phyloP scores from a whole-genome alignment of 2,329 filamentous ascomycete species.

The Piedraia hortae region DNA sequence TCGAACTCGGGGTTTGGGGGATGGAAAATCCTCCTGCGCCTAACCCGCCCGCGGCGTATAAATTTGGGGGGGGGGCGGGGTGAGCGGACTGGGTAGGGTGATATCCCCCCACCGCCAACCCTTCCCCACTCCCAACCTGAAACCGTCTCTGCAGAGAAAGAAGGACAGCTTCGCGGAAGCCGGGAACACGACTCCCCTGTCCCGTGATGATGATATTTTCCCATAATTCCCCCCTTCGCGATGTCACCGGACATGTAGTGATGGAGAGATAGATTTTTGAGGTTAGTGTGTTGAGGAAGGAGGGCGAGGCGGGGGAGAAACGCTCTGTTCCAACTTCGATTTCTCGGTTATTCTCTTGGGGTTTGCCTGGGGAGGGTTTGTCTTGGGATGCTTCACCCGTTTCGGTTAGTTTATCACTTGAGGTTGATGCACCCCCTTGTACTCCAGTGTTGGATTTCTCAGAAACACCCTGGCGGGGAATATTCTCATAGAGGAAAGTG shows the following conservation, averaged over 20 bases:
- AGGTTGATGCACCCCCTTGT: slow-evolving; percentile 16
- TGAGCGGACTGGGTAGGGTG: slow-evolving; percentile 29
- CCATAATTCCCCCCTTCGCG: slow-evolving; percentile 69
- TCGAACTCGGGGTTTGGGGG: slow-evolving; percentile 53
- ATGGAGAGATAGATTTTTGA: slow-evolving; percentile 62
- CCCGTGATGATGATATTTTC: slow-evolving; percentile 78
- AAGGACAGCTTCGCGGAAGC: slow-evolving; percentile 72
- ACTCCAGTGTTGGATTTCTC: slow-evolving; percentile 22
- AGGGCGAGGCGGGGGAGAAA: slow-evolving; percentile 34
- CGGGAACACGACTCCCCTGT: slow-evolving; percentile 45
- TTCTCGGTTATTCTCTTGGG: slow-evolving; percentile 31
- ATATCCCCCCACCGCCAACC: slow-evolving; percentile 28
- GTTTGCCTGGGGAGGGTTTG: slow-evolving; percentile 12
- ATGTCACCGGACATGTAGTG: slow-evolving; percentile 55
- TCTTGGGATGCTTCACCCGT: slow-evolving; percentile 5
- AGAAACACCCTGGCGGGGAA: slow-evolving; percentile 25
- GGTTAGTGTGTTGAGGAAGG: slow-evolving; percentile 58
- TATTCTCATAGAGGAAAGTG: slow-evolving; percentile 48
- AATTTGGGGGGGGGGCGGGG: slow-evolving; percentile 30
- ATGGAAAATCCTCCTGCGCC: slow-evolving; percentile 27
- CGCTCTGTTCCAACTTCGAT: slow-evolving; percentile 55
- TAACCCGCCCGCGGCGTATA: slow-evolving; percentile 4
- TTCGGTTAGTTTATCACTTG: slow-evolving; percentile 13
- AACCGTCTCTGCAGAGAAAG: slow-evolving; percentile 56
- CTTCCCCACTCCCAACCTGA: slow-evolving; percentile 74